phyloP scores from a whole-genome alignment of 495 filamentous ascomycete genomes.

The Bombardia bombarda region DNA sequence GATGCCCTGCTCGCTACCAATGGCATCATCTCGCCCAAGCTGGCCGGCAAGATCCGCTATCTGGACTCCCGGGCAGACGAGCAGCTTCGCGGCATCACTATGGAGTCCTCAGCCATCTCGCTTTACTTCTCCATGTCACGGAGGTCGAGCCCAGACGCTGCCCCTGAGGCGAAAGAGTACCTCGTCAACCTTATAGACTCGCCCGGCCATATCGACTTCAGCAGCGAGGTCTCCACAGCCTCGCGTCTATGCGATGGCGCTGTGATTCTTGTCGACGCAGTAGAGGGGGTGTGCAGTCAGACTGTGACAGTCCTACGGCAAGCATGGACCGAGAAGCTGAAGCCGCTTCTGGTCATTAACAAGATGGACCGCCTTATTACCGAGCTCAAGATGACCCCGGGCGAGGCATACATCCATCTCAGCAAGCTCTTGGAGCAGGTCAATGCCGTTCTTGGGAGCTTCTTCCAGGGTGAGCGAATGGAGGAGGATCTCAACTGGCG shows the following conservation, averaged over 20 bases:
- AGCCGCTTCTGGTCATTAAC: conserved; percentile 92
- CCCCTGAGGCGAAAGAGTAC: conserved; percentile 73
- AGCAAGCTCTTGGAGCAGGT: conserved; percentile 87
- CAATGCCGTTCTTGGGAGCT: conserved; percentile 94
- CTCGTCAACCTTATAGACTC: conserved; percentile 98
- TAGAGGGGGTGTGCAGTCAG: conserved; percentile 97
- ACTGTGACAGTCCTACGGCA: conserved; percentile 95
- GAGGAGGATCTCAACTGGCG: conserved; percentile 97
- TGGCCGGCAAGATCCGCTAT: conserved; percentile 97
- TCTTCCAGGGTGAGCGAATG: conserved; percentile 98
- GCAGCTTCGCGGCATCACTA: conserved; percentile 94
- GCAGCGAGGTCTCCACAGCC: conserved; percentile 93
- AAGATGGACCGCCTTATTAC: conserved; percentile 94
- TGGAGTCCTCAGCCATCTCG: conserved; percentile 98
- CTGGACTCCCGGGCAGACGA: conserved; percentile 96
- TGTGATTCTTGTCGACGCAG: conserved; percentile 92
- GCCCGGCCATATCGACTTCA: conserved; percentile 97
- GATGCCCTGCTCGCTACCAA: conserved; percentile 97
- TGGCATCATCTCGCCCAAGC: conserved; percentile 96
- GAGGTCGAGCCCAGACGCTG: conserved; percentile 56
- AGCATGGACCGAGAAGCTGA: conserved; percentile 92
- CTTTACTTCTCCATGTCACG: conserved; percentile 86
- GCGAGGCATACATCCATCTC: conserved; percentile 85
- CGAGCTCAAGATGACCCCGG: conserved; percentile 85
- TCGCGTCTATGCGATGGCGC: conserved; percentile 93